Base-by-base conservation (phyloP, 73 alveolate genomes). In the Paramecium sexaurelia region DNA sequence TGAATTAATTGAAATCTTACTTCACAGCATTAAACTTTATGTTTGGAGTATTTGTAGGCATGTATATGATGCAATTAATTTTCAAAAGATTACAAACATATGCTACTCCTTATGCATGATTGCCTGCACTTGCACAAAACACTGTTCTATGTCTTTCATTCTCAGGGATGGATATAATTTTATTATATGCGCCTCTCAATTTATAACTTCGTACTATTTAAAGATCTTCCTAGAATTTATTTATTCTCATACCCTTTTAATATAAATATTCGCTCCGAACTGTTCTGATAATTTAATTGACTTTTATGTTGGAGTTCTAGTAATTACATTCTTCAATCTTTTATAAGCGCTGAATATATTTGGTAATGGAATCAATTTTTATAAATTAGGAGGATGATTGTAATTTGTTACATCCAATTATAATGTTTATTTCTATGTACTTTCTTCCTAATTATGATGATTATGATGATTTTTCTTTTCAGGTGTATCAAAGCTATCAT, bases 51-150 rank as follows among this genome's bases (percentile, higher is more conserved):
- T 86, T 83, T 39, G 91, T 92, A 11, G 96, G 96, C 96, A 93
- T 93, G 68, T 66, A 91, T 33, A 91, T 92, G 0, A 85, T 91
- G 7, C 92, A 89, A 29, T 91, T 83, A 20, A 85, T 75, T 20
- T 83, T 67, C 85, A 91, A 20, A 36, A 82, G 73, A 69, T 75
- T 43, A 22, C 95, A 73, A 40, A 84, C 85, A 68, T 85, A 92
- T 40, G 96, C 96, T 37, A 92, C 95, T 17, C 96, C 96, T 91
- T 93, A 83, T 13, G 96, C 95, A 93, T 93, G 96, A 84, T 93
- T 93, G 7, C 96, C 96, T 24, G 96, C 96, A 84, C 94, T 73
- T 10, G 95, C 93, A 84, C 95, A 91, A 13, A 75, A 73, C 24
- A 93, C 90, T 13, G 95, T 94, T 83, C 91, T 93, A 26, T 78